phyloP scores from a whole-genome alignment of 2,329 filamentous ascomycete genomes.

The Alternaria novae-zelandiae region DNA sequence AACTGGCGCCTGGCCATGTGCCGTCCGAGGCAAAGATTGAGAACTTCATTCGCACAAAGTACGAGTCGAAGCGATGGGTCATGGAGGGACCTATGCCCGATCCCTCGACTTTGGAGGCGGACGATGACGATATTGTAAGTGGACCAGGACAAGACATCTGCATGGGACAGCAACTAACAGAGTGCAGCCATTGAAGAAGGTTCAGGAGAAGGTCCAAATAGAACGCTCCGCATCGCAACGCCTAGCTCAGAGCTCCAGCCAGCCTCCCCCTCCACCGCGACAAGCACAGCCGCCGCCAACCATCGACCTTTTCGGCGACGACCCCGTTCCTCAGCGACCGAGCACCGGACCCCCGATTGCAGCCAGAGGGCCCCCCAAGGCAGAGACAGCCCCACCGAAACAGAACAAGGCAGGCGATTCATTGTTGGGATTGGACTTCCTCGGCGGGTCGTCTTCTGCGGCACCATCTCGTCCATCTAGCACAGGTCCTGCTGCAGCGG shows the following conservation, averaged over 20 bases:
- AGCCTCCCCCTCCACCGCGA: constrained; percentile 36
- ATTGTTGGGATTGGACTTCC: constrained; percentile 88
- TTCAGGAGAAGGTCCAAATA: constrained; percentile 74
- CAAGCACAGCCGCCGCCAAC: constrained; percentile 44
- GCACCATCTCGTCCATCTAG: constrained; percentile 80
- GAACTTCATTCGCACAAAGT: constrained; percentile 99
- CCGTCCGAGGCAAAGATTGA: constrained; percentile 98
- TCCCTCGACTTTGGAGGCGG: constrained; percentile 81
- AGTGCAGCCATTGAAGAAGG: constrained; percentile 66
- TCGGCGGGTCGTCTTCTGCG: constrained; percentile 73
- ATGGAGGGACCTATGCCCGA: constrained; percentile 97
- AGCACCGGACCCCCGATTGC: constrained; percentile 71
- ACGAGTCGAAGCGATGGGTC: constrained; percentile 98
- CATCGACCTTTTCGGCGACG: constrained; percentile 83
- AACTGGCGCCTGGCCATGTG: constrained; percentile 86
- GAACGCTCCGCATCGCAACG: constrained; percentile 65
- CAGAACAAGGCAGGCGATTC: constrained; percentile 81
- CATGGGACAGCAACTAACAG: constrained; percentile 15
- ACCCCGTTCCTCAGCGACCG: constrained; percentile 70
- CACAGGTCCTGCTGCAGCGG: constrained; percentile 67
- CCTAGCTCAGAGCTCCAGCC: constrained; percentile 44
- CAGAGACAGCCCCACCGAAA: constrained; percentile 65
- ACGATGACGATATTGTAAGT: constrained; percentile 80
- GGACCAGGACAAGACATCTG: constrained; percentile 23
- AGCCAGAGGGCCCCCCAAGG: constrained; percentile 64